A percentile compares a stretch with the other conserved stretches of the same genome.
Evolutionary conservation across 1,284 basidiomycete genomes (phyloP).

Genomic region (Puccinia novopanici): DNA sequence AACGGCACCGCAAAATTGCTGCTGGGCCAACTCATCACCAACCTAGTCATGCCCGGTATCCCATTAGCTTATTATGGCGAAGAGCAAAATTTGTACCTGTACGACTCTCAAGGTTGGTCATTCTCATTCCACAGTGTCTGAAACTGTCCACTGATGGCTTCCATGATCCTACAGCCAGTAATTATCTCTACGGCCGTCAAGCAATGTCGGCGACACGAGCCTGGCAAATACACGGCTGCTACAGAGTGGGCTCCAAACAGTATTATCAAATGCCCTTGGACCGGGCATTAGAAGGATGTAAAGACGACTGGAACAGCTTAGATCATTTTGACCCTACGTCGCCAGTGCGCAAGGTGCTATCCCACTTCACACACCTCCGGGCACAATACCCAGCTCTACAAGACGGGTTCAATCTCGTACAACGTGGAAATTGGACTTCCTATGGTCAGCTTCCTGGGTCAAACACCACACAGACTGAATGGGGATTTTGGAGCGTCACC

Average conservation of each 20-base stretch:
- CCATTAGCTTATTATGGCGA: too few species aligned
- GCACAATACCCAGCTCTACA: too few species aligned
- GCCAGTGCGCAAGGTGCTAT: slow-evolving; percentile 71
- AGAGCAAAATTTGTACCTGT: too few species aligned
- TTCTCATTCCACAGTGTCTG: too few species aligned
- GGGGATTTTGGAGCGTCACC: slow-evolving; percentile 79
- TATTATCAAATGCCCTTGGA: slow-evolving; percentile 83
- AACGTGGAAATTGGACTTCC: too few species aligned
- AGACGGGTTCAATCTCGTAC: too few species aligned
- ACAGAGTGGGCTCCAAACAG: too few species aligned
- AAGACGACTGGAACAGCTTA: slow-evolving; percentile 81
- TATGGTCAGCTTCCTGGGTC: slow-evolving; percentile 81
- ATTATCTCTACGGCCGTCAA: slow-evolving; percentile 69
- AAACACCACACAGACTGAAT: slow-evolving; percentile 73
- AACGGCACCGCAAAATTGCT: too few species aligned
- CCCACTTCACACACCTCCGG: slow-evolving; percentile 74
- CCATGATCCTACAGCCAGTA: neutral
- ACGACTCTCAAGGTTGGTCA: too few species aligned
- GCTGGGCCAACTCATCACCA: too few species aligned
- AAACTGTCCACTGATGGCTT: neutral
- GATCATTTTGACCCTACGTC: slow-evolving; percentile 89
- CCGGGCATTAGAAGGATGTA: slow-evolving; percentile 73
- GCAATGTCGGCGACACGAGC: slow-evolving; percentile 77
- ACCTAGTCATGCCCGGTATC: too few species aligned
- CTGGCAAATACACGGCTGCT: too few species aligned